Percentiles rank a stretch among this genome's conserved stretches.
Conservation (phyloP, 306 rosid species). For the Cucurbita argyrosperma region DNA sequence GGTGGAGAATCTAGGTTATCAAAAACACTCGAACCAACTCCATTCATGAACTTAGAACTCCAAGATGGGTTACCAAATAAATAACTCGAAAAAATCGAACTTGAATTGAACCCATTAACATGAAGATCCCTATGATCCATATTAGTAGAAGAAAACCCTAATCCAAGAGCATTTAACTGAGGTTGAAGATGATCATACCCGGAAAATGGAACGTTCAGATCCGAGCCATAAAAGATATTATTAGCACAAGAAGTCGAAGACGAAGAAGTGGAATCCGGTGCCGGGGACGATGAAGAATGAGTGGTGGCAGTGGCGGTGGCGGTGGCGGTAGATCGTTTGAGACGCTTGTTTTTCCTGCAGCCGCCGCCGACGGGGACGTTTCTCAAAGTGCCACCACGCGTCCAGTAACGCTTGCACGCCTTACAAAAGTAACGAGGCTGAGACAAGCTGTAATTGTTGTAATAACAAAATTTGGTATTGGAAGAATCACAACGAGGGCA, state of each 20-base stretch:
- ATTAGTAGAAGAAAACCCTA: conserved; percentile 42
- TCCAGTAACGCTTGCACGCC: conserved; percentile 96
- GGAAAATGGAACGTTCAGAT: conserved; percentile 34
- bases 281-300: conserved; percentile 14
- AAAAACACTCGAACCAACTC: conserved; percentile 16
- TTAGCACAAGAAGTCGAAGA: conserved; percentile 19
- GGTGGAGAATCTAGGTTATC: conserved; percentile 18
- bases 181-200: conserved; percentile 41
- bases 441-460: conserved; percentile 90
- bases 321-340: conserved; percentile 15
- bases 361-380: conserved; percentile 95
- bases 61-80: conserved; percentile 28
- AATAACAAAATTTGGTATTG: conserved; percentile 94
- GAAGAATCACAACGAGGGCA: conserved; percentile 95
- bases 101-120: conserved; percentile 15
- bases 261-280: conserved; percentile 24
- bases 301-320: not conserved
- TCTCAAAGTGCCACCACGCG: conserved; percentile 81
- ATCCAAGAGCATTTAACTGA: conserved; percentile 18
- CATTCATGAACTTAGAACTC: conserved; percentile 33
- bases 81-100: conserved; percentile 29
- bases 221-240: conserved; percentile 35
- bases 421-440: conserved; percentile 96
- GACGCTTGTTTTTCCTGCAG: conserved; percentile 72
- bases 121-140: not conserved